These are phyloP conservation scores for Urtica urens DNA, from an alignment of 306 rosid genomes.

Conservation along the genomic window DNA sequence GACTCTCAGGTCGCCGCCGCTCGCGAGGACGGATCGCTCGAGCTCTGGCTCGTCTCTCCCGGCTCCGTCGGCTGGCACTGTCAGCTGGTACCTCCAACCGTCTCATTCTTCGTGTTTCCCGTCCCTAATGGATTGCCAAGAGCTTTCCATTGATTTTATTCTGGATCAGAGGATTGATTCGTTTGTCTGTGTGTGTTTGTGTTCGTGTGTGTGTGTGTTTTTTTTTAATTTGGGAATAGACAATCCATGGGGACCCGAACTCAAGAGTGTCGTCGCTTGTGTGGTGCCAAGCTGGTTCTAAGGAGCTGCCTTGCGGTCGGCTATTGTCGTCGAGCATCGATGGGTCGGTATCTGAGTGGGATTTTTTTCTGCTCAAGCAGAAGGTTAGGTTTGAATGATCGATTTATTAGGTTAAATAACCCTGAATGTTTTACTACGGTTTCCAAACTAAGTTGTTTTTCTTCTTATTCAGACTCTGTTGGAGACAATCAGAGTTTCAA, in stretches of 20 bases:
- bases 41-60: constrained; percentile 97
- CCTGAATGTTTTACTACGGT: no score
- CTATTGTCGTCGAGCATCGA: constrained; percentile 69
- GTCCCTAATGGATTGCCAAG: not conserved
- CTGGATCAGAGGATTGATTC: not conserved
- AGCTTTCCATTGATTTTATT: not conserved
- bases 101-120: not conserved
- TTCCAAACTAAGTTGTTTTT: not conserved
- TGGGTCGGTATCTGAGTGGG: constrained; percentile 78
- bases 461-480: constrained; percentile 40
- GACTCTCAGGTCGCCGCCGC: constrained; percentile 80
- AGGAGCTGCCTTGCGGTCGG: constrained; percentile 48
- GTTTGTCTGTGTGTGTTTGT: constrained; percentile 1
- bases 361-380: constrained; percentile 64
- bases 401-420: no score
- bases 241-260: constrained; percentile 63
- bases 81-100: constrained; percentile 46
- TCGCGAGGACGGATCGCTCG: constrained; percentile 80
- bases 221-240: constrained; percentile 24
- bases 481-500: constrained; percentile 55
- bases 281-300: constrained; percentile 60
- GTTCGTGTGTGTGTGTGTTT: not conserved
- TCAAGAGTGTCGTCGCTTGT: constrained; percentile 59
- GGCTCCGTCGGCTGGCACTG: constrained; percentile 96
- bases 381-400: no score